Evolutionary conservation across 2,329 filamentous ascomycete genomes (phyloP).

Genomic region (Xylaria sp.): DNA sequence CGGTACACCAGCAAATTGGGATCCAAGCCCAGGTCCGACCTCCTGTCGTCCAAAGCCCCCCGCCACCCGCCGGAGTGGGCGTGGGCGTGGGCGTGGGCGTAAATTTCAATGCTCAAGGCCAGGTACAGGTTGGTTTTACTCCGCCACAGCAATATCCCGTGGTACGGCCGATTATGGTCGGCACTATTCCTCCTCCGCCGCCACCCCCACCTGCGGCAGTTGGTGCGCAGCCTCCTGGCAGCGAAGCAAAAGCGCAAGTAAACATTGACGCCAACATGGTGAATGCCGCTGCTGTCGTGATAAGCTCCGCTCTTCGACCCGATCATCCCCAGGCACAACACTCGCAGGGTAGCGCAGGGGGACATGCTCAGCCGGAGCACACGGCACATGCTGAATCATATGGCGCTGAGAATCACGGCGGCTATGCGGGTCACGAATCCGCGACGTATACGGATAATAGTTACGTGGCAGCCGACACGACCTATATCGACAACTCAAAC

Average conservation of each 20-base stretch:
- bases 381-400: constrained; percentile 6
- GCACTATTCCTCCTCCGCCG: constrained; percentile 8
- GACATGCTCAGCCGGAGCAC: constrained; percentile 20
- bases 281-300: constrained; percentile 16
- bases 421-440: constrained; percentile 3
- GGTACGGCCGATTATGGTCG: constrained; percentile 31
- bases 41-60: constrained; percentile 42
- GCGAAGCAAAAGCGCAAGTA: constrained; percentile 26
- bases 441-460: constrained; percentile 21
- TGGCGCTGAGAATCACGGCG: constrained; percentile 22
- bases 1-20: constrained; percentile 38
- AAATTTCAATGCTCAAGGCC: constrained; percentile 37
- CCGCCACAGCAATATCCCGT: constrained; percentile 34
- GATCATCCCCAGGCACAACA: constrained; percentile 26
- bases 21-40: constrained; percentile 44
- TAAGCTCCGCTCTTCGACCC: constrained; percentile 25
- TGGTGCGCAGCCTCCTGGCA: not conserved
- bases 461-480: constrained; percentile 21
- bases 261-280: constrained; percentile 23
- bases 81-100: constrained; percentile 25
- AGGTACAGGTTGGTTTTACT: constrained; percentile 33
- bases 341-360: constrained; percentile 3
- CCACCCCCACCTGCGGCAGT: constrained; percentile 20
- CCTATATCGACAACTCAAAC: constrained; percentile 29
- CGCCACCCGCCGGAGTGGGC: constrained; percentile 31